Evolutionary conservation across 2,329 filamentous ascomycete genomes (phyloP).

Genomic region (Colletotrichum abscissum): DNA sequence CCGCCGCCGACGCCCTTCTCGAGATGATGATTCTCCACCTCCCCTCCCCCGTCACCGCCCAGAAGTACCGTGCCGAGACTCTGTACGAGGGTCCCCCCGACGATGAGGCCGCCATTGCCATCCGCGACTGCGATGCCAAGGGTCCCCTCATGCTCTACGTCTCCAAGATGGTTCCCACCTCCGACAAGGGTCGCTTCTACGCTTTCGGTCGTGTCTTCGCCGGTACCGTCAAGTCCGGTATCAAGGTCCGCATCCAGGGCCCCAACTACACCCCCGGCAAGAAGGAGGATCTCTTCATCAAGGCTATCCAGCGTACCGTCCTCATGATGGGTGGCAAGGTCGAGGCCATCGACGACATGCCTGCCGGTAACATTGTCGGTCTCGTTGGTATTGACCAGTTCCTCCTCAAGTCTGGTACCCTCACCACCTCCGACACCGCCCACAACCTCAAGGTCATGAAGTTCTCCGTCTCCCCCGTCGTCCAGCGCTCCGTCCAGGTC

Average conservation of each 20-base stretch:
- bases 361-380: conserved; percentile 99
- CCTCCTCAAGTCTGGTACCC: conserved; percentile 99
- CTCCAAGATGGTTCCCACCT: conserved; percentile 99
- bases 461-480: conserved; percentile 99
- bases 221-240: conserved; percentile 95
- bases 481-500: conserved; percentile 98
- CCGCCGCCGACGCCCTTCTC: conserved; percentile 95
- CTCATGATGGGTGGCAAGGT: conserved; percentile 99
- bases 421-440: conserved; percentile 95
- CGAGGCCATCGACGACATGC: conserved; percentile 98
- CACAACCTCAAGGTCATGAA: conserved; percentile 99
- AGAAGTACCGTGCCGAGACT: conserved; percentile 98
- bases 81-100: conserved; percentile 97
- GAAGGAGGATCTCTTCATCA: conserved; percentile 99
- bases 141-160: conserved; percentile 99
- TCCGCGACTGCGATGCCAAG: conserved; percentile 98
- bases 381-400: conserved; percentile 99
- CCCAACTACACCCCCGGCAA: conserved; percentile 98
- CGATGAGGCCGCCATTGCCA: conserved; percentile 92
- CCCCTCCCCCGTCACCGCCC: conserved; percentile 93
- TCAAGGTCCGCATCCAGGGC: conserved; percentile 99
- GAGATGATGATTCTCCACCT: conserved; percentile 99
- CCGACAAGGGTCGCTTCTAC: conserved; percentile 99
- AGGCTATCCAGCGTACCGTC: conserved; percentile 99
- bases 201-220: conserved; percentile 99